These are phyloP conservation scores for Sambucus nigra DNA, from an alignment of 129 eudicot genomes.

Conservation along the genomic window DNA sequence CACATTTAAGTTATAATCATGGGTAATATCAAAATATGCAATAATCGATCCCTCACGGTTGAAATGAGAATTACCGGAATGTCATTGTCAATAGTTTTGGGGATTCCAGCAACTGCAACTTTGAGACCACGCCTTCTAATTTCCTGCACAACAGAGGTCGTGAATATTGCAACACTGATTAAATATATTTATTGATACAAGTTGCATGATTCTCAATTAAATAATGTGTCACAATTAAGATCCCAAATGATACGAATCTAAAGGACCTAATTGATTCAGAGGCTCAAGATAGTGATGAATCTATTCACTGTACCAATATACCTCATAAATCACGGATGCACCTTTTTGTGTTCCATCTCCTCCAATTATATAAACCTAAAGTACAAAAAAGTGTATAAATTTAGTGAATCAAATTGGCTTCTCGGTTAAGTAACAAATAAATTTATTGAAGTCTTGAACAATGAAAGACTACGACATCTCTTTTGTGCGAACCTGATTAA, in stretches of 20 bases:
- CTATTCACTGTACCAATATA: constrained; percentile 15
- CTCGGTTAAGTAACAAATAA: background rate
- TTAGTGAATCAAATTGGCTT: background rate
- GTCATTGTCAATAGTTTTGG: constrained; percentile 95
- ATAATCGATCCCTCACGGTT: background rate
- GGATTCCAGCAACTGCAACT: constrained; percentile 83
- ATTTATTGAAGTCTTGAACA: background rate
- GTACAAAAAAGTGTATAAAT: constrained; percentile 1
- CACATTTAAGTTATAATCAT: background rate
- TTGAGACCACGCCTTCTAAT: constrained; percentile 79
- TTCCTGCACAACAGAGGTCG: constrained; percentile 42
- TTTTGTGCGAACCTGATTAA: constrained; percentile 65
- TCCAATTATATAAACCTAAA: constrained; percentile 87
- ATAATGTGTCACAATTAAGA: background rate
- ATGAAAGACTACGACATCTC: background rate
- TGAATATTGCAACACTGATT: background rate
- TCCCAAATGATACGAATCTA: background rate
- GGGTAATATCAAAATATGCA: background rate
- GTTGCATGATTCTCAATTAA: background rate
- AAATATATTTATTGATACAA: background rate
- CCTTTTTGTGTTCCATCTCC: constrained; percentile 99
- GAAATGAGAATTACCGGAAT: constrained; percentile 52
- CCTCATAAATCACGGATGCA: constrained; percentile 80
- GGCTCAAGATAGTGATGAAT: no score
- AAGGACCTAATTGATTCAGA: background rate